Base-by-base conservation (phyloP, 352 stramenopile species). In the Globisporangium heterothallicum region DNA sequence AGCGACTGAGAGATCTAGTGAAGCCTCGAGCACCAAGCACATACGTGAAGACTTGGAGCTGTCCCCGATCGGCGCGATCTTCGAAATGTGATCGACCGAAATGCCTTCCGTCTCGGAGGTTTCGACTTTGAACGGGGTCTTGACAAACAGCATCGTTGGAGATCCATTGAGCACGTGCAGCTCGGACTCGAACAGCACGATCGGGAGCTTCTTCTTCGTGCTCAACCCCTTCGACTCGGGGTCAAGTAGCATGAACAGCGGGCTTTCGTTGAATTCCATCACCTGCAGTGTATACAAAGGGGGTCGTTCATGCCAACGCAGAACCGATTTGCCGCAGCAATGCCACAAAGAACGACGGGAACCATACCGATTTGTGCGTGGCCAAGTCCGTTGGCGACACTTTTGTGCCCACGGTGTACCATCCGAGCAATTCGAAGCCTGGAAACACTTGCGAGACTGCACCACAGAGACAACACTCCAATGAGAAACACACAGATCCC, bases 121-220 rank as follows among this genome's bases (percentile, higher is more conserved):
- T 42, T 94, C 77, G 45, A 96, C 78, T 52, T 93, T 92, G 56
- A 92, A 96, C 27, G 81, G 73, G 8, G 84, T 69, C 61, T 92
- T 84, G 24, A 94, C 86, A 52, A 96, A 95, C 38, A 96, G 74
- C 81, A 91, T 95, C 58, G 86, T 95, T 25, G 86, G 86, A 30
- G 78, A 61, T 27, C 83, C 79, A 42, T 94, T 85, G 22, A 94
- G 57, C 56, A 95, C 66, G 42, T 95, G 84, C 43, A 95, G 57
- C 53, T 95, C 84, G 42, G 84, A 92, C 61, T 96, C 86, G 40
- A 87, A 92, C 1, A 95, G 59, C 42, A 68, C 73, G 38, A 95
- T 80, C 24, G 86, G 86, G n/a, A 96, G 72, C 62, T 95, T 93
- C 63, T 90, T 88, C 66, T 93, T 93, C 18, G 66, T 86, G 55